These are phyloP conservation scores for Trichoderma atrobrunneum DNA, from an alignment of 2,329 filamentous ascomycete genomes.

Conservation along the genomic window DNA sequence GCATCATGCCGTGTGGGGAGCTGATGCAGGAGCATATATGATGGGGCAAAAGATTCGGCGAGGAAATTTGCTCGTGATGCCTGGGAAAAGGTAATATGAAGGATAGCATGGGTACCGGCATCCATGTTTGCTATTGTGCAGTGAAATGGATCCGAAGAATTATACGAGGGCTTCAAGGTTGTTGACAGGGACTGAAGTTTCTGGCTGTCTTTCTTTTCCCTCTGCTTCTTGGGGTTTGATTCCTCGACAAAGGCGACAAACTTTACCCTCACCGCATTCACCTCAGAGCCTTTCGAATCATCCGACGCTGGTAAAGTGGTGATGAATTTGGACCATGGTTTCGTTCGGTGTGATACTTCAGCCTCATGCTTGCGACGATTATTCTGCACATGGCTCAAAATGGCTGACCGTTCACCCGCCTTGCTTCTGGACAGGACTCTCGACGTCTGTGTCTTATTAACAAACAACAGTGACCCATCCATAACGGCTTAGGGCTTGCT, in stretches of 20 bases:
- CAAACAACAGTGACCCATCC: neutral
- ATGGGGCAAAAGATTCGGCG: neutral
- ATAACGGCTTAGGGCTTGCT: neutral
- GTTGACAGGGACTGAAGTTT: neutral
- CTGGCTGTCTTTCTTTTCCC: neutral
- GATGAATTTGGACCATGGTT: neutral
- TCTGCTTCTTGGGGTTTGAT: neutral
- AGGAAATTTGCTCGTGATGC: constrained; percentile 1
- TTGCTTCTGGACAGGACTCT: neutral
- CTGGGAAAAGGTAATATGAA: neutral
- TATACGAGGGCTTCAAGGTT: neutral
- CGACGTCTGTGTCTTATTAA: neutral
- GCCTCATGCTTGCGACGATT: neutral
- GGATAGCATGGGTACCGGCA: neutral
- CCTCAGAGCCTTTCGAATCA: neutral
- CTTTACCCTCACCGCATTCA: neutral
- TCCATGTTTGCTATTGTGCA: neutral
- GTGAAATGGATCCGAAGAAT: neutral
- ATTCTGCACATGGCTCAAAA: neutral
- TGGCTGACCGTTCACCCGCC: neutral
- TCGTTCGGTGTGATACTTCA: neutral
- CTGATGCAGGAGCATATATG: neutral
- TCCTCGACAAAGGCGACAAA: neutral
- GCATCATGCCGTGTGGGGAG: neutral
- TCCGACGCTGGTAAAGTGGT: neutral